phyloP scores from a whole-genome alignment of 2,329 filamentous ascomycete genomes.

The Alternaria ventricosa region DNA sequence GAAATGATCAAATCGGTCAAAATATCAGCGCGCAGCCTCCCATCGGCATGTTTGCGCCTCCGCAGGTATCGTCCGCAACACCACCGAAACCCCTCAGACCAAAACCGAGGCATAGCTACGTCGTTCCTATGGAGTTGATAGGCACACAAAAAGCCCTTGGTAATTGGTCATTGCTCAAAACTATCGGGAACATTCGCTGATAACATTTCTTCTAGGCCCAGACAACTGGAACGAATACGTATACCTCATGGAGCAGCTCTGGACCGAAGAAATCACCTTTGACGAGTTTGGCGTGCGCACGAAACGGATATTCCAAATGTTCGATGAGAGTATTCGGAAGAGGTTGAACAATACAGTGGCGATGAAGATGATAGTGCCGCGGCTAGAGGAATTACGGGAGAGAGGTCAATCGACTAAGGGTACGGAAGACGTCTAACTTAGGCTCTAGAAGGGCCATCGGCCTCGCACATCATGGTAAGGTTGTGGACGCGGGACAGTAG shows the following conservation, averaged over 20 bases:
- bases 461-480: not conserved
- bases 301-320: slow-evolving; percentile 11
- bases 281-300: slow-evolving; percentile 4
- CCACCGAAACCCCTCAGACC: not conserved
- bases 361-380: slow-evolving; percentile 9
- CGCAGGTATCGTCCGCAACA: not conserved
- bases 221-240: slow-evolving; percentile 26
- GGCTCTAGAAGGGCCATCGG: not conserved
- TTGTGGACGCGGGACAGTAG: not conserved
- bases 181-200: not conserved
- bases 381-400: not conserved
- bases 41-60: not conserved
- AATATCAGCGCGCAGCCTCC: not conserved
- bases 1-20: not conserved
- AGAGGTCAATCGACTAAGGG: not conserved
- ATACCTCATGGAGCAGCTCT: slow-evolving; percentile 11
- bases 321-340: not conserved
- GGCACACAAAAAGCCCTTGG: slow-evolving; percentile 19
- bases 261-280: slow-evolving; percentile 2
- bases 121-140: slow-evolving; percentile 13
- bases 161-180: not conserved
- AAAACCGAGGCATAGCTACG: slow-evolving; percentile 10
- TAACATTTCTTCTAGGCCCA: not conserved
- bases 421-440: slow-evolving; percentile 4
- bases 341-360: slow-evolving; percentile 12